A percentile compares a stretch with the other conserved stretches of the same genome.
Evolutionary conservation across 2,329 filamentous ascomycete genomes (phyloP).

Genomic region (Claviceps citrina): DNA sequence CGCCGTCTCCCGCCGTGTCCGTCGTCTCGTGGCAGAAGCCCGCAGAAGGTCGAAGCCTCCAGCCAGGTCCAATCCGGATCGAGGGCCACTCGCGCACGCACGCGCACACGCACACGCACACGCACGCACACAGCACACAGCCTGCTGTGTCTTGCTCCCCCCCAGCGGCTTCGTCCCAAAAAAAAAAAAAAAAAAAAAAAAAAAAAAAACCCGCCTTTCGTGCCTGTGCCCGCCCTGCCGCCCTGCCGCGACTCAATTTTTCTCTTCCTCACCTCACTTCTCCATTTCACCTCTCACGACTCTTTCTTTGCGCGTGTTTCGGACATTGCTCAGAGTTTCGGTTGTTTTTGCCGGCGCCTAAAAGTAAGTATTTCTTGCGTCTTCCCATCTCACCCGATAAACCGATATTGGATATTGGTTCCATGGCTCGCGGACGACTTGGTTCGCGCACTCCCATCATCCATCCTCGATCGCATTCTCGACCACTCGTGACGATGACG

Average conservation of each 20-base stretch:
- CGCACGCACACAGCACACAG: neutral
- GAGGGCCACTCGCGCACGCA: neutral
- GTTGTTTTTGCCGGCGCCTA: constrained; percentile 36
- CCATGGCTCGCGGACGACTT: neutral
- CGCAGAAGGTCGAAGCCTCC: constrained; percentile 1
- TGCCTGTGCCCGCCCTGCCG: no score
- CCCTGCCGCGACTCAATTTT: constrained; percentile 19
- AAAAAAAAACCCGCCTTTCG: constrained; percentile 22
- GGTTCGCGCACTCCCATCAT: neutral
- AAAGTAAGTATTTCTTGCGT: constrained; percentile 30
- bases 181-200: constrained; percentile 5
- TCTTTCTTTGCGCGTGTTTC: constrained; percentile 33
- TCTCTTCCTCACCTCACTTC: constrained; percentile 13
- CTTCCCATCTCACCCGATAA: neutral
- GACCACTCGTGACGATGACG: constrained; percentile 9
- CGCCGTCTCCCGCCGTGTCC: neutral
- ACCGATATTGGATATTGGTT: neutral
- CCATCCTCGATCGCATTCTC: constrained; percentile 5
- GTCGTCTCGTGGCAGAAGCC: constrained; percentile 1
- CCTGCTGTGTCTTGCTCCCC: neutral
- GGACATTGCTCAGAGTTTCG: constrained; percentile 28
- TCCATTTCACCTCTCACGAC: constrained; percentile 24
- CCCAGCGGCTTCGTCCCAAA: constrained; percentile 7
- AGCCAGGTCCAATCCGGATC: constrained; percentile 1
- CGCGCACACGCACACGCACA: neutral